Evolutionary conservation across 352 stramenopile species (phyloP).

Genomic region (Aphanomyces stellatus): DNA sequence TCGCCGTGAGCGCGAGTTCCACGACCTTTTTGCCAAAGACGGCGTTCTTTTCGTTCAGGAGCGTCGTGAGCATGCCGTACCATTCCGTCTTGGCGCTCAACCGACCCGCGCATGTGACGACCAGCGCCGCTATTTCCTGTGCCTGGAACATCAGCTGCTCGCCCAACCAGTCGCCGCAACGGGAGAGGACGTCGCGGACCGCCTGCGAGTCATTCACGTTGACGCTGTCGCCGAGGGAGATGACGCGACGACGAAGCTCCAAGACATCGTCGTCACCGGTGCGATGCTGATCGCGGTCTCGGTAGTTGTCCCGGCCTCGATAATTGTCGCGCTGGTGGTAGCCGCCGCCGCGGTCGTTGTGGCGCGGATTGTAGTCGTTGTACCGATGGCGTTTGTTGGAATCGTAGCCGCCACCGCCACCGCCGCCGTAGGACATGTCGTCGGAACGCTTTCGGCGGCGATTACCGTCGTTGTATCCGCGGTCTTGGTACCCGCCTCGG

Average conservation of each 20-base stretch:
- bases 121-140: constrained; percentile 31
- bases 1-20: constrained; percentile 24
- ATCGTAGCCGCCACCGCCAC: constrained; percentile 19
- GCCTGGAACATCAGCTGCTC: constrained; percentile 19
- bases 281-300: constrained; percentile 30
- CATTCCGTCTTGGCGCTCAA: constrained; percentile 64
- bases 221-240: constrained; percentile 21
- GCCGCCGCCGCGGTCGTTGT: constrained; percentile 25
- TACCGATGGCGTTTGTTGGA: constrained; percentile 55
- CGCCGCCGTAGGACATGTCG: constrained; percentile 30
- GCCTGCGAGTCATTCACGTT: constrained; percentile 27
- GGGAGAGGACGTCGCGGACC: constrained; percentile 30
- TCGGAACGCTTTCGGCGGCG: constrained; percentile 34
- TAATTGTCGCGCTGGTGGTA: constrained; percentile 26
- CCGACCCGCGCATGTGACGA: constrained; percentile 42
- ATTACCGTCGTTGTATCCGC: constrained; percentile 16
- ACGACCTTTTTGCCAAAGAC: constrained; percentile 50
- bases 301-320: constrained; percentile 22
- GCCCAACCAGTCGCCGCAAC: constrained; percentile 25
- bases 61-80: constrained; percentile 52
- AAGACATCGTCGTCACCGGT: constrained; percentile 38
- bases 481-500: constrained; percentile 21
- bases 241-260: constrained; percentile 44
- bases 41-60: constrained; percentile 53
- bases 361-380: constrained; percentile 28